Percentiles rank a stretch among this genome's conserved stretches.
Conservation (phyloP, 208 protist genomes). For the Lotmaria passim region DNA sequence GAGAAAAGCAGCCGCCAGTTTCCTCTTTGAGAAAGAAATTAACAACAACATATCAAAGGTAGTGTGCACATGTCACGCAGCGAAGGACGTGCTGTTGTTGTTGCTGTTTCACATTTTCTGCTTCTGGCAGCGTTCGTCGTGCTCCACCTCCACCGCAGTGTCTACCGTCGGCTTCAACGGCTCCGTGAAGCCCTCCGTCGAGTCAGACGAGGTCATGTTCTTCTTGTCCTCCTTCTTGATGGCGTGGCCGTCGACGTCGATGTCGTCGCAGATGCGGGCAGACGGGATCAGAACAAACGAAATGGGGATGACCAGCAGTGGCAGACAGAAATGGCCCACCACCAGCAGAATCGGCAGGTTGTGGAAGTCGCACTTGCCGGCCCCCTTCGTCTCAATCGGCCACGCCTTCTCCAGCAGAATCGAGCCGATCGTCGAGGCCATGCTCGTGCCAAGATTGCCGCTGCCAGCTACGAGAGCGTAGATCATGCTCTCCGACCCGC, state of each 20-base stretch:
- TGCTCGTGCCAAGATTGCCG: slow-evolving; percentile 63
- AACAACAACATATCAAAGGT: too few species aligned
- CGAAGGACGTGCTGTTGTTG: too few species aligned
- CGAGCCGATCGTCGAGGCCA: slow-evolving; percentile 43
- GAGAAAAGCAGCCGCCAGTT: too few species aligned
- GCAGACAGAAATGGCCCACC: slow-evolving; percentile 55
- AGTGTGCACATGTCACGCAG: too few species aligned
- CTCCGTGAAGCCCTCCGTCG: slow-evolving; percentile 5
- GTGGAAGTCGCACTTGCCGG: slow-evolving; percentile 58
- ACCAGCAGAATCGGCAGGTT: slow-evolving; percentile 63
- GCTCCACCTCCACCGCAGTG: too few species aligned
- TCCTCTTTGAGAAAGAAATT: too few species aligned
- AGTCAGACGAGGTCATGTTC: slow-evolving; percentile 6
- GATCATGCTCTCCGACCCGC: slow-evolving; percentile 77
- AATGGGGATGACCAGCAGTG: slow-evolving; percentile 56
- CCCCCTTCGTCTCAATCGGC: slow-evolving; percentile 41
- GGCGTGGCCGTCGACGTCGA: slow-evolving; percentile 51
- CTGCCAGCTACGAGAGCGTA: slow-evolving; percentile 78
- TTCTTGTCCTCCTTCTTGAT: slow-evolving; percentile 33
- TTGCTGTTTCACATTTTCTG: too few species aligned
- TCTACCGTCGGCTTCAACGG: background rate
- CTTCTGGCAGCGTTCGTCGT: too few species aligned
- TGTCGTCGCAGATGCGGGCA: slow-evolving; percentile 59
- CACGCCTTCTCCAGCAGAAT: slow-evolving; percentile 54
- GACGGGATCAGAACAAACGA: slow-evolving; percentile 62